A percentile compares a stretch with the other conserved stretches of the same genome.
phyloP scores from a whole-genome alignment of 2,329 filamentous ascomycete species.

The Aspergillus novofumigatus region DNA sequence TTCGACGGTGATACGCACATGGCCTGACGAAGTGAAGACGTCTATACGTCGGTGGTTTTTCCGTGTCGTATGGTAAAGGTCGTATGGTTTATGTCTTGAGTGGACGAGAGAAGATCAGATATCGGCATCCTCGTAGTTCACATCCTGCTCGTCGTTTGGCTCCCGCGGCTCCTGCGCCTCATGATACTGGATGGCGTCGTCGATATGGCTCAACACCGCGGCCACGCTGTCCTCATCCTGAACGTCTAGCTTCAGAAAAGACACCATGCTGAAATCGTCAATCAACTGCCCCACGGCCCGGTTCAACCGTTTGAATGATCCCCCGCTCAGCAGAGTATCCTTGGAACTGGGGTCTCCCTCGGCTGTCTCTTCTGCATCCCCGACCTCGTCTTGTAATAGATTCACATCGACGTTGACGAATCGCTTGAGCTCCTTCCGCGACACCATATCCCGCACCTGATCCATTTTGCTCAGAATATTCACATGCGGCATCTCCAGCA shows the following conservation, averaged over 20 bases:
- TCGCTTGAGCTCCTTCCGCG: slow-evolving; percentile 80
- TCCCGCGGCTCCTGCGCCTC: slow-evolving; percentile 90
- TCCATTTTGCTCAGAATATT: slow-evolving; percentile 99
- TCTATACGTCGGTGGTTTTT: not conserved
- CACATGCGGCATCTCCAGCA: slow-evolving; percentile 94
- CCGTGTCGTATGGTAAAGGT: not conserved
- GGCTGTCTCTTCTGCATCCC: slow-evolving; percentile 50
- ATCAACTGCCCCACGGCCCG: slow-evolving; percentile 85
- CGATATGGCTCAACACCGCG: slow-evolving; percentile 82
- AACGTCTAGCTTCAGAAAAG: slow-evolving; percentile 83
- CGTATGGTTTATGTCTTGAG: not conserved
- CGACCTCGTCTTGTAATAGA: slow-evolving; percentile 65
- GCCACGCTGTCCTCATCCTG: slow-evolving; percentile 89
- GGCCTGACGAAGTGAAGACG: not conserved
- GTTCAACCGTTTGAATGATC: slow-evolving; percentile 78
- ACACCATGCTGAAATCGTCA: slow-evolving; percentile 97
- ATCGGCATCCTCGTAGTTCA: slow-evolving; percentile 44
- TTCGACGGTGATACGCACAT: not conserved
- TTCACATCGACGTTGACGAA: slow-evolving; percentile 84
- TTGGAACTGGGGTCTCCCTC: slow-evolving; percentile 61
- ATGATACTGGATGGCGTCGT: slow-evolving; percentile 89
- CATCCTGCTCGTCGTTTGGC: slow-evolving; percentile 62
- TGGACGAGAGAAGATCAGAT: slow-evolving; percentile 5
- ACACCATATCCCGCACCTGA: slow-evolving; percentile 82
- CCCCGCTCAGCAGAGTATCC: slow-evolving; percentile 71